Evolutionary conservation across 768 basidiomycete genomes (phyloP).

Genomic region (Mycena belliarum): DNA sequence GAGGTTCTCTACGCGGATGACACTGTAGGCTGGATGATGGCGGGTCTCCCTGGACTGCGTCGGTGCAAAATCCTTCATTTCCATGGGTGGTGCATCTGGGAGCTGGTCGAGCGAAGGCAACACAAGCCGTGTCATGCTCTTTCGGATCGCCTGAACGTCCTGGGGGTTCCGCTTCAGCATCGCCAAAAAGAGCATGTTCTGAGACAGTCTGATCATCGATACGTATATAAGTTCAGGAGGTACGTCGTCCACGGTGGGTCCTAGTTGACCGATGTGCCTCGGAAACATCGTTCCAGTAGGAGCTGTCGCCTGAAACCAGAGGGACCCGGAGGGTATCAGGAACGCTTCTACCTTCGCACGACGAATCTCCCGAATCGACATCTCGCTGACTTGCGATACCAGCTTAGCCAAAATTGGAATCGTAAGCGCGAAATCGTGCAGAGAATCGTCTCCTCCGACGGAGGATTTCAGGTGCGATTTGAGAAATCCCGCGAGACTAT

Average conservation of each 20-base stretch:
- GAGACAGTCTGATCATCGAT: conserved; percentile 65
- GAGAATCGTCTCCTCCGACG: conserved; percentile 44
- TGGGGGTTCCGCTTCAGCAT: conserved; percentile 68
- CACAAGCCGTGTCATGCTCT: conserved; percentile 60
- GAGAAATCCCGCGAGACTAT: conserved; percentile 68
- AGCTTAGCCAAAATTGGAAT: conserved; percentile 62
- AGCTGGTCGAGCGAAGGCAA: conserved; percentile 46
- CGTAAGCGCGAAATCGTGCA: conserved; percentile 54
- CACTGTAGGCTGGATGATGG: conserved; percentile 7
- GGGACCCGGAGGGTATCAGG: conserved; percentile 65
- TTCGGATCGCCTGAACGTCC: conserved; percentile 68
- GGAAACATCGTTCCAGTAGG: conserved; percentile 67
- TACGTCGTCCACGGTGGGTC: conserved; percentile 40
- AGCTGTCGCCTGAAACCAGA: conserved; percentile 66
- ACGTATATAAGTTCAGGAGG: conserved; percentile 51
- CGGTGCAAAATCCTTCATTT: conserved; percentile 51
- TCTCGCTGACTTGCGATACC: conserved; percentile 64
- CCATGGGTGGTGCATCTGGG: conserved; percentile 32
- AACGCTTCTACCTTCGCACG: conserved; percentile 71
- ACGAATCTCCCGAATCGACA: conserved; percentile 71
- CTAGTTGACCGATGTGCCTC: conserved; percentile 33
- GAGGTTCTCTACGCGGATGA: conserved; percentile 38
- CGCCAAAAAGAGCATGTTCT: conserved; percentile 66
- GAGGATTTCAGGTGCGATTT: conserved; percentile 45
- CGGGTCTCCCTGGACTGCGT: conserved; percentile 22